phyloP scores from a whole-genome alignment of 2,329 filamentous ascomycete species.

The Neonectria faginata region DNA sequence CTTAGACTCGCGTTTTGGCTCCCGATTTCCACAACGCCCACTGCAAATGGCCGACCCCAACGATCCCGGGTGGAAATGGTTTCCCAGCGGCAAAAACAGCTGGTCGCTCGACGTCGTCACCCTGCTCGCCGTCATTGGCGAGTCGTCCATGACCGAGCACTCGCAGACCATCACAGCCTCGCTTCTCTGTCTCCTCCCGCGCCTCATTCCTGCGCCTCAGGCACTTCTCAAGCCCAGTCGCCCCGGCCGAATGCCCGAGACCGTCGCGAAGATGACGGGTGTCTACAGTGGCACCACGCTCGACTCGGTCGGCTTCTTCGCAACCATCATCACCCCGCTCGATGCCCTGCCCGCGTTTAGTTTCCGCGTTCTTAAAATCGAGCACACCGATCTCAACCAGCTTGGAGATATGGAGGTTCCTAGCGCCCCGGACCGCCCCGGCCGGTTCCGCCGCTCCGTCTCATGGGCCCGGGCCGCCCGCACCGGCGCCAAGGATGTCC shows the following conservation, averaged over 20 bases:
- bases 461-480: slow-evolving; percentile 28
- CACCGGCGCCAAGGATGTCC: not conserved
- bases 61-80: slow-evolving; percentile 54
- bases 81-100: slow-evolving; percentile 55
- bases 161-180: slow-evolving; percentile 70
- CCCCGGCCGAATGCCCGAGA: slow-evolving; percentile 66
- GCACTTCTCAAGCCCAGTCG: slow-evolving; percentile 68
- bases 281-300: slow-evolving; percentile 67
- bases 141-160: slow-evolving; percentile 68
- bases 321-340: slow-evolving; percentile 69
- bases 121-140: slow-evolving; percentile 72
- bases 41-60: slow-evolving; percentile 42
- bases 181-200: slow-evolving; percentile 67
- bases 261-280: slow-evolving; percentile 66
- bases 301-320: slow-evolving; percentile 70
- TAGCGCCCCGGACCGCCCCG: slow-evolving; percentile 10
- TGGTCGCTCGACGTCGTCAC: slow-evolving; percentile 73
- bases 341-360: slow-evolving; percentile 60
- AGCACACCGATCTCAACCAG: slow-evolving; percentile 52
- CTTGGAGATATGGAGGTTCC: slow-evolving; percentile 28
- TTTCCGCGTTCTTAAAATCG: slow-evolving; percentile 63
- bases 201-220: slow-evolving; percentile 72
- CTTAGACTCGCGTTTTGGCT: not conserved
- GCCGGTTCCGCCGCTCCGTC: slow-evolving; percentile 26
- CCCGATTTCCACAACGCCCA: not conserved